Evolutionary conservation across 345 rosid genomes (phyloP).

Genomic region (Lepidium africanum): DNA sequence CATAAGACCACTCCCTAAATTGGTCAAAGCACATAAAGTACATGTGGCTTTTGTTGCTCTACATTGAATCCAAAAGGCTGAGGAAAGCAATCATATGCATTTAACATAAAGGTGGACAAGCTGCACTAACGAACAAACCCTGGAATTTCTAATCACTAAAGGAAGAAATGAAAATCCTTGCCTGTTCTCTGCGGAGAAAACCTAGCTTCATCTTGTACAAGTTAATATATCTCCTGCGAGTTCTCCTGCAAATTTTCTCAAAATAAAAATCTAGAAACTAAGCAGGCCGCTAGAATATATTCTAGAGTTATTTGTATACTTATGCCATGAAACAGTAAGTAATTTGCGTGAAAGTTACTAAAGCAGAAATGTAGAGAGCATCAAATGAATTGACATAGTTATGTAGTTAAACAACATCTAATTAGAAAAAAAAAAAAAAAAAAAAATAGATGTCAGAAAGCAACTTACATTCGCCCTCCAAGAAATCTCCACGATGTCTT

Average conservation of each 20-base stretch:
- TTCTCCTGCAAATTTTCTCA: slow-evolving; percentile 39
- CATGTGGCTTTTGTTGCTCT: neutral
- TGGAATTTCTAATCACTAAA: neutral
- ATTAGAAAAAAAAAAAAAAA: too few species aligned
- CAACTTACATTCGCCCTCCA: slow-evolving; percentile 65
- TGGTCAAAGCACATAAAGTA: neutral
- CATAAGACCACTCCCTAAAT: neutral
- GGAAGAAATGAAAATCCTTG: slow-evolving; percentile 15
- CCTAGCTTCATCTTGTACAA: slow-evolving; percentile 70
- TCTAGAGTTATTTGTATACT: neutral
- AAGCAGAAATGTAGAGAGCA: neutral
- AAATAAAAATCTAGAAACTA: slow-evolving; percentile 9
- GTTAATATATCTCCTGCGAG: slow-evolving; percentile 62
- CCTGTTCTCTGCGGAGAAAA: slow-evolving; percentile 70
- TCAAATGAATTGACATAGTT: neutral
- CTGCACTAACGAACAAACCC: neutral
- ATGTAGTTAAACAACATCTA: neutral
- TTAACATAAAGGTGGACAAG: neutral
- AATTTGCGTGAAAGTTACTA: neutral
- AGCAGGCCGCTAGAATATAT: neutral
- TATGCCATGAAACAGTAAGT: neutral
- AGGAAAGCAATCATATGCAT: slow-evolving; percentile 8
- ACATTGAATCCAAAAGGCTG: neutral
- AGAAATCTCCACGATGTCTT: slow-evolving; percentile 85
- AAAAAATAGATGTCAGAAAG: neutral